These are phyloP conservation scores for Aspergillus nanangensis DNA, from an alignment of 495 filamentous ascomycete genomes.

Conservation along the genomic window DNA sequence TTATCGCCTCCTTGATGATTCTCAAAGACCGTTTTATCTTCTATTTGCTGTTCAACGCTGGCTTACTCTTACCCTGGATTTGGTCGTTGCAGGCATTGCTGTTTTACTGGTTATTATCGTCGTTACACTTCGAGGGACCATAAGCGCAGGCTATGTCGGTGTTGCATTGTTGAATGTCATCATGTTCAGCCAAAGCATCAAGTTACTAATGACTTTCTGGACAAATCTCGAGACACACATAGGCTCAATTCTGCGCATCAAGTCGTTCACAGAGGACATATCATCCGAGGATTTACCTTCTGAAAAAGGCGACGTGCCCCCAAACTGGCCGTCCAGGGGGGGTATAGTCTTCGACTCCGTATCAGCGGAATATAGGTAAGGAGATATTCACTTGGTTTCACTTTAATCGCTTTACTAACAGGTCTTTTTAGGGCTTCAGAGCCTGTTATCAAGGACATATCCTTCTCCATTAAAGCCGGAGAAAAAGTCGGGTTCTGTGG, in stretches of 20 bases:
- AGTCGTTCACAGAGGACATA: conserved; percentile 46
- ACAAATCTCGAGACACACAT: conserved; percentile 55
- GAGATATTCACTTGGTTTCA: not conserved
- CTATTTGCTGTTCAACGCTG: conserved; percentile 52
- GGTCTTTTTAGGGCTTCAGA: conserved; percentile 22
- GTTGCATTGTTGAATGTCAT: conserved; percentile 57
- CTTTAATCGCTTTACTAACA: conserved; percentile 6
- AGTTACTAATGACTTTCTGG: conserved; percentile 51
- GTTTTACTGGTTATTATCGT: conserved; percentile 44
- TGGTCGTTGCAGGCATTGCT: conserved; percentile 45
- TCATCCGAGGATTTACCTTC: conserved; percentile 40
- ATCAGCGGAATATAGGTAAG: conserved; percentile 38
- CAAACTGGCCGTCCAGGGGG: conserved; percentile 48
- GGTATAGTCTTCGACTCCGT: conserved; percentile 44
- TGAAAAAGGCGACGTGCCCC: conserved; percentile 35
- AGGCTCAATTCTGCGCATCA: conserved; percentile 56
- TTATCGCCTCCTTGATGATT: conserved; percentile 48
- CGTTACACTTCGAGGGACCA: conserved; percentile 34
- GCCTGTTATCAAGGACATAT: conserved; percentile 46
- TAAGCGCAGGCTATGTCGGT: conserved; percentile 49
- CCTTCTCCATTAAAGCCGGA: conserved; percentile 45
- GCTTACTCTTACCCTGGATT: conserved; percentile 47
- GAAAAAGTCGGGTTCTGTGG: conserved; percentile 56
- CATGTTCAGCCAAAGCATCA: conserved; percentile 48
- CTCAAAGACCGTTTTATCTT: conserved; percentile 56